phyloP scores from a whole-genome alignment of 1,284 basidiomycete species.

The Calocybe gambosa region DNA sequence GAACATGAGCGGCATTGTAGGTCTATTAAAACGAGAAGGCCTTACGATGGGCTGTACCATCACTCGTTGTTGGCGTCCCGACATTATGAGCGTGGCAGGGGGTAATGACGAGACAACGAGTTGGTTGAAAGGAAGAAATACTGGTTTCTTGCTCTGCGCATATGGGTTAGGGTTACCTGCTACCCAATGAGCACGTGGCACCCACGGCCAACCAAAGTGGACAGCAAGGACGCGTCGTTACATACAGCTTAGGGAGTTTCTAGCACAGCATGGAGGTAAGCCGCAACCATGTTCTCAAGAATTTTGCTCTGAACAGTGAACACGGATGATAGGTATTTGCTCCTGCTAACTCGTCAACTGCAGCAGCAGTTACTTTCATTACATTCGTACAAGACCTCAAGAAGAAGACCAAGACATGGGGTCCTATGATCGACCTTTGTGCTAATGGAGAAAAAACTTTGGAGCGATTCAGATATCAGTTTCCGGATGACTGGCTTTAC shows the following conservation, averaged over 20 bases:
- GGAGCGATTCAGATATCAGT: slow-evolving; percentile 95
- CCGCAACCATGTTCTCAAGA: slow-evolving; percentile 2
- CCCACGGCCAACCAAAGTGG: slow-evolving; percentile 13
- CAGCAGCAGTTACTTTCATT: slow-evolving; percentile 97
- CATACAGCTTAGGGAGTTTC: slow-evolving; percentile 6
- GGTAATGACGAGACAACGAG: slow-evolving; percentile 17
- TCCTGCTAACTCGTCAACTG: slow-evolving; percentile 77
- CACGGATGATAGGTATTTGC: slow-evolving; percentile 42
- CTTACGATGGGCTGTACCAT: slow-evolving; percentile 97
- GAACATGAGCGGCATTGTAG: slow-evolving; percentile 11
- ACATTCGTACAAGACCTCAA: slow-evolving; percentile 99
- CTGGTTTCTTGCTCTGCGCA: slow-evolving; percentile 1
- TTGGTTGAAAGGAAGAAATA: slow-evolving; percentile 2
- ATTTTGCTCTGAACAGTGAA: slow-evolving; percentile 5
- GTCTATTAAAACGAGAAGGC: slow-evolving; percentile 17
- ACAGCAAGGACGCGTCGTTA: slow-evolving; percentile 28
- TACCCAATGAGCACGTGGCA: slow-evolving; percentile 18
- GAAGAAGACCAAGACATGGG: slow-evolving; percentile 94
- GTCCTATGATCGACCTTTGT: slow-evolving; percentile 94
- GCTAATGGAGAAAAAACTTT: slow-evolving; percentile 94
- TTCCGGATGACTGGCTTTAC: slow-evolving; percentile 96
- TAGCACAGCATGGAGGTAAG: slow-evolving; percentile 37
- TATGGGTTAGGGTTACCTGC: slow-evolving; percentile 24
- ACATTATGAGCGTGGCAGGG: slow-evolving; percentile 57
- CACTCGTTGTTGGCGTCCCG: slow-evolving; percentile 86